Base-by-base conservation (phyloP, 78 protist genomes). In the Cyanophora paradoxa region DNA sequence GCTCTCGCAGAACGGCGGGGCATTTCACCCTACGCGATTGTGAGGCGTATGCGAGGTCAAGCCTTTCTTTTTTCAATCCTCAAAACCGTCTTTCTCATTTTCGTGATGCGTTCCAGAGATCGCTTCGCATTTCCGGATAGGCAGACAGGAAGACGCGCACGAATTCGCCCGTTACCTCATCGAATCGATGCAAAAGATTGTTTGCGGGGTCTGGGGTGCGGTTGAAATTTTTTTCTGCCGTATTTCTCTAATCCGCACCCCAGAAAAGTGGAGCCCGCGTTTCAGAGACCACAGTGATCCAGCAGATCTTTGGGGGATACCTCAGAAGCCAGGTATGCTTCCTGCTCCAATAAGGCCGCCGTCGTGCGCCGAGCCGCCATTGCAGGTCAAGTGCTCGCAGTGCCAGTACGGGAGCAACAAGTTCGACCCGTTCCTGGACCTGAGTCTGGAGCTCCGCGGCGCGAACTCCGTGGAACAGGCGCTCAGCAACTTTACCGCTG, bases 401-500 rank as follows among this genome's bases (percentile, higher is more conserved):
- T 87, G 94, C 71, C 30, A 31, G 8, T 58, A 40, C 69, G 72
- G 70, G 20, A 89, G 94, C 37, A 74, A 89, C 64, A 90, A 93
- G 7, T 92, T 52, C 74, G 98, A 94, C 31, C 86, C 90, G n/a
- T 86, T 90, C 42, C 75, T 91, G 63, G 94, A 84, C 24, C 74
- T 93, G 31, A 24, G 79, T 41, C 65, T 88, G n/a, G 85, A 82
- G 26, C 30, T 94, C 37, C 33, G 30, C n/a, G 52, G 71, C 17
- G 74, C 68, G 3, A 0, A 0, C 52, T 58, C 39, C 36, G 36
- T 92, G 14, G 58, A 28, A 0, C 31, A 71, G 11, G 90, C 89
- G n/a, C 31, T 93, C 19, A 33, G 36, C 41, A 26, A 74, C 19
- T 93, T 86, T 76, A 79, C 83, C 3, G 42, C 56, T 36, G 26